These are phyloP conservation scores for Jamesozyma lodderae DNA, from an alignment of 805 yeast genomes.

Conservation along the genomic window DNA sequence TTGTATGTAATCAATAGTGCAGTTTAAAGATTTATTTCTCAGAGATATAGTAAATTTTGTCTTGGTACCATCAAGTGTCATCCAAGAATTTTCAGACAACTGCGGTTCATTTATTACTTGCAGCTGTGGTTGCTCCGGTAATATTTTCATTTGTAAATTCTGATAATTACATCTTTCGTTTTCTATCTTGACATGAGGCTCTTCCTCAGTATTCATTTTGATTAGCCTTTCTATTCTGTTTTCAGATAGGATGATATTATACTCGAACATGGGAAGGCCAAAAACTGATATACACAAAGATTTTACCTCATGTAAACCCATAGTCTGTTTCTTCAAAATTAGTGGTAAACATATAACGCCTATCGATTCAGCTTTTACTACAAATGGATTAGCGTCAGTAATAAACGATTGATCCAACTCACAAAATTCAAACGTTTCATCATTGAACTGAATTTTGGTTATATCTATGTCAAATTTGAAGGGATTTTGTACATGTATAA, in stretches of 20 bases:
- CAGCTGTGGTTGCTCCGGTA: conserved; percentile 27
- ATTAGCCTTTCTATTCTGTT: background rate
- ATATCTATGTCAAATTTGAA: conserved; percentile 65
- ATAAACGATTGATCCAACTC: conserved; percentile 14
- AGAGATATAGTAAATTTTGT: conserved; percentile 14
- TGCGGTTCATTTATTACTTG: conserved; percentile 20
- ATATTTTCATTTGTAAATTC: conserved; percentile 11
- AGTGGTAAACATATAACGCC: conserved; percentile 29
- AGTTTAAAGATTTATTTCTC: conserved; percentile 23
- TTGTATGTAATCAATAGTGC: conserved; percentile 19
- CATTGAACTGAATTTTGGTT: conserved; percentile 35
- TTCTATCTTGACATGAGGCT: no score
- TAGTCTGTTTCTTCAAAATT: conserved; percentile 14
- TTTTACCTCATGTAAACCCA: conserved; percentile 8
- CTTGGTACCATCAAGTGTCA: conserved; percentile 28
- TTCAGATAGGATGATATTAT: conserved; percentile 12
- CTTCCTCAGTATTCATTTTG: background rate
- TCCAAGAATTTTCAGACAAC: conserved; percentile 20
- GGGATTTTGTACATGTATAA: conserved; percentile 64
- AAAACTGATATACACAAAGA: conserved; percentile 18
- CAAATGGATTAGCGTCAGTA: conserved; percentile 19
- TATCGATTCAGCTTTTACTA: conserved; percentile 33
- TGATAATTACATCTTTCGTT: conserved; percentile 3
- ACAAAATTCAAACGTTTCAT: conserved; percentile 24
- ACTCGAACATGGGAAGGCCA: conserved; percentile 14